These are phyloP conservation scores for Penicillium ucsense DNA, from an alignment of 495 filamentous ascomycete species.

Conservation along the genomic window DNA sequence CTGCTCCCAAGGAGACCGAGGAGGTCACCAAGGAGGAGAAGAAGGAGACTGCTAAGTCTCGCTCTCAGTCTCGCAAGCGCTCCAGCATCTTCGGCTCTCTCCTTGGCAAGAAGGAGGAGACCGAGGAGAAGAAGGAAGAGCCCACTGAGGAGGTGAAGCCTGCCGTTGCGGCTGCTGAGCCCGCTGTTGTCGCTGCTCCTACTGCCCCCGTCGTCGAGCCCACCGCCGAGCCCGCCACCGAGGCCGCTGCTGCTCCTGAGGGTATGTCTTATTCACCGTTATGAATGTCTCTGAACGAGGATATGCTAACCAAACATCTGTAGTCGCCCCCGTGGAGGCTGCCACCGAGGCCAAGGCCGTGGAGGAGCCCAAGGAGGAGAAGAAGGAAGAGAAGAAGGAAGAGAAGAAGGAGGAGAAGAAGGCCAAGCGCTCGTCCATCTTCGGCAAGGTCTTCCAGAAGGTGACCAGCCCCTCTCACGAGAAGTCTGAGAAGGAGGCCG, in stretches of 20 bases:
- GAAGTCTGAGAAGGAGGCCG: constrained; percentile 44
- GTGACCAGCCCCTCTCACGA: constrained; percentile 42
- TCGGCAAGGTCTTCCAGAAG: constrained; percentile 47
- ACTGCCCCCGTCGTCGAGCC: constrained; percentile 11
- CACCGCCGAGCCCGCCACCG: constrained; percentile 14
- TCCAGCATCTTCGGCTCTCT: constrained; percentile 70
- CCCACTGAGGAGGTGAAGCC: constrained; percentile 30
- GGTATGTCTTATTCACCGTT: constrained; percentile 8
- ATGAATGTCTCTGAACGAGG: too few species aligned
- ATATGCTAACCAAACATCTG: constrained; percentile 4
- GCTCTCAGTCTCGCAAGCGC: constrained; percentile 84
- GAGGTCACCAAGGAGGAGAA: constrained; percentile 36
- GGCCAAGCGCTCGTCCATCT: constrained; percentile 43
- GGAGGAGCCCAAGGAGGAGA: constrained; percentile 18
- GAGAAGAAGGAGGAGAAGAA: constrained; percentile 35
- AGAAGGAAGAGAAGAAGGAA: constrained; percentile 18
- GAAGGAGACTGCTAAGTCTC: constrained; percentile 44
- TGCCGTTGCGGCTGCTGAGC: constrained; percentile 18
- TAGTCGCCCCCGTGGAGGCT: constrained; percentile 16
- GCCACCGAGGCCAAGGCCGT: constrained; percentile 11
- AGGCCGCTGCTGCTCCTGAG: constrained; percentile 17
- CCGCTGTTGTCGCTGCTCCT: neutral
- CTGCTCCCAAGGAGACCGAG: constrained; percentile 27
- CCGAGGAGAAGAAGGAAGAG: constrained; percentile 37
- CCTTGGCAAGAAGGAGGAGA: constrained; percentile 65